These are phyloP conservation scores for Periconia digitata DNA, from an alignment of 2,329 filamentous ascomycete species.

Conservation along the genomic window DNA sequence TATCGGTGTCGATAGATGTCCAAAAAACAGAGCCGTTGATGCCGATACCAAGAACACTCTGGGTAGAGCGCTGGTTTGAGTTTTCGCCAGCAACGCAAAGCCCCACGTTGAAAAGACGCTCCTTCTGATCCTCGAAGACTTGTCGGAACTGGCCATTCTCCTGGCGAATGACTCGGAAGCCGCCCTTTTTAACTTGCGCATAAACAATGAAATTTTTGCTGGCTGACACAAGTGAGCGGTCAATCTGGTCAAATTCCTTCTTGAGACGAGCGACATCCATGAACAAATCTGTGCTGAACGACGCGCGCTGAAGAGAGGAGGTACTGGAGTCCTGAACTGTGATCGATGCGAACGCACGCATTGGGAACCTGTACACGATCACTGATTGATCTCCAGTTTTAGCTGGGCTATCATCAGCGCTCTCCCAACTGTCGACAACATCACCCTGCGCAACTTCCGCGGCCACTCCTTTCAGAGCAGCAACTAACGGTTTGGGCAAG, in stretches of 20 bases:
- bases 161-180: constrained; percentile 90
- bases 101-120: constrained; percentile 92
- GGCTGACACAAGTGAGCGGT: constrained; percentile 87
- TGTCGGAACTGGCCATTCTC: constrained; percentile 90
- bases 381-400: constrained; percentile 71
- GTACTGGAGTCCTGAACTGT: constrained; percentile 61
- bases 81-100: constrained; percentile 69
- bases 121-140: constrained; percentile 86
- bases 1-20: constrained; percentile 63
- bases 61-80: constrained; percentile 42
- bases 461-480: constrained; percentile 60
- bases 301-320: constrained; percentile 58
- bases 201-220: constrained; percentile 92
- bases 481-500: constrained; percentile 55
- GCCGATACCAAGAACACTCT: constrained; percentile 88
- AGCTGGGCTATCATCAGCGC: constrained; percentile 67
- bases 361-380: constrained; percentile 90
- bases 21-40: constrained; percentile 98
- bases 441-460: constrained; percentile 57
- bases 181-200: constrained; percentile 88
- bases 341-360: constrained; percentile 95
- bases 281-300: constrained; percentile 76
- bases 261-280: constrained; percentile 93
- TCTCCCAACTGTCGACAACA: constrained; percentile 90
- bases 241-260: constrained; percentile 97